Evolutionary conservation across 129 eudicot genomes (phyloP).

Genomic region (Flaveria sonorensis): DNA sequence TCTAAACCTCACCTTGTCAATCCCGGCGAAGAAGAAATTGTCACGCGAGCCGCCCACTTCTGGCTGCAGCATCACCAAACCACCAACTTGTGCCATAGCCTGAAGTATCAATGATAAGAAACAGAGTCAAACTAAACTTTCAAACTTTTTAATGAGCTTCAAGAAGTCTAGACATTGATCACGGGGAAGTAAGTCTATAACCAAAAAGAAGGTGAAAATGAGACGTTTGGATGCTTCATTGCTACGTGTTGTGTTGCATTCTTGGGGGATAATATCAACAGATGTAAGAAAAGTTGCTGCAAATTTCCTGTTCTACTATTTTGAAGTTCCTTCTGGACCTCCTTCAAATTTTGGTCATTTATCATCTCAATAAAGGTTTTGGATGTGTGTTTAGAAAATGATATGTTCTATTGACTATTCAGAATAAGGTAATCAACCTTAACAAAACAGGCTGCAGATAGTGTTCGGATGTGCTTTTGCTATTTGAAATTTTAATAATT

Average conservation of each 20-base stretch:
- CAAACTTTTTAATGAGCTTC: background rate
- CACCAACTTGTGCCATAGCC: slow-evolving; percentile 97
- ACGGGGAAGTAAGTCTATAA: background rate
- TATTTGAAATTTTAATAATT: background rate
- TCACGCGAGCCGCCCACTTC: slow-evolving; percentile 78
- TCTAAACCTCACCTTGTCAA: slow-evolving; percentile 84
- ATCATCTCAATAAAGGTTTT: background rate
- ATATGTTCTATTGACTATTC: background rate
- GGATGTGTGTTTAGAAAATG: background rate
- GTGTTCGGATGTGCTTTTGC: background rate
- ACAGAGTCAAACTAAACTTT: background rate
- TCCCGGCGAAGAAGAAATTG: slow-evolving; percentile 86
- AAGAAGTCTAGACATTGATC: slow-evolving; percentile 6
- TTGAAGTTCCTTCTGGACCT: no score
- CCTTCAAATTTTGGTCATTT: background rate
- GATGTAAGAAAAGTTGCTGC: background rate
- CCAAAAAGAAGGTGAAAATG: background rate
- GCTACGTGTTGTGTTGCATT: background rate
- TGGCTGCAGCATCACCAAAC: slow-evolving; percentile 79
- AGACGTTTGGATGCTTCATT: background rate
- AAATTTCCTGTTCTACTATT: no score
- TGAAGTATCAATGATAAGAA: slow-evolving; percentile 12
- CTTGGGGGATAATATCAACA: background rate
- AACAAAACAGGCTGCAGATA: background rate
- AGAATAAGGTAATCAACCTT: background rate